A percentile compares a stretch with the other conserved stretches of the same genome.
These are phyloP conservation scores for Tetracladium setigerum DNA, from an alignment of 495 filamentous ascomycete genomes.

Conservation along the genomic window DNA sequence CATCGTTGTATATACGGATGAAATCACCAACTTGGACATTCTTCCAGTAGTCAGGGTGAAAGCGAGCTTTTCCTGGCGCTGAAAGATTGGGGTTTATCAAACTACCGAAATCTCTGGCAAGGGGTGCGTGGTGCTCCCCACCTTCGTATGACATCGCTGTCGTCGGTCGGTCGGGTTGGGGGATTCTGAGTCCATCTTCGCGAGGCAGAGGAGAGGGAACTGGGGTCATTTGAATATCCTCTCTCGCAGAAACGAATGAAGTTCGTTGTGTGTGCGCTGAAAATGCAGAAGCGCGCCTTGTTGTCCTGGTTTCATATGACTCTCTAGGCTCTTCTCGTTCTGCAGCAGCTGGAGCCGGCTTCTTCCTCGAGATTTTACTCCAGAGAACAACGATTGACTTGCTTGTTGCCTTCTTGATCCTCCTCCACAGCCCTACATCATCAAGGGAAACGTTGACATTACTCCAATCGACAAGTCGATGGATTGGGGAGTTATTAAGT, in stretches of 20 bases:
- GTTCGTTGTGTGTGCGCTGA: conserved; percentile 45
- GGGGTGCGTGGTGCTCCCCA: conserved; percentile 4
- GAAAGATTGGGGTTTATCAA: conserved; percentile 38
- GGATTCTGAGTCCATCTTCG: conserved; percentile 27
- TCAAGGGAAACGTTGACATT: conserved; percentile 93
- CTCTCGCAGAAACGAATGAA: conserved; percentile 47
- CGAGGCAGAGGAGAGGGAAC: conserved; percentile 75
- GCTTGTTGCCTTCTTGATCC: conserved; percentile 83
- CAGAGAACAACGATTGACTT: conserved; percentile 52
- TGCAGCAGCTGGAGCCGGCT: conserved; percentile 31
- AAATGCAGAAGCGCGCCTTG: conserved; percentile 52
- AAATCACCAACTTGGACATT: conserved; percentile 94
- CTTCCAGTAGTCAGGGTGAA: conserved; percentile 94
- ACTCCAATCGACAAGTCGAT: conserved; percentile 77
- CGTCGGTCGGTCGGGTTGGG: conserved; percentile 29
- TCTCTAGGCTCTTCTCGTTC: conserved; percentile 49
- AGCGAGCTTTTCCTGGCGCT: conserved; percentile 50
- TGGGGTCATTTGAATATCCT: conserved; percentile 88
- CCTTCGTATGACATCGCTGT: conserved; percentile 17
- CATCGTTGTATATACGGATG: conserved; percentile 91
- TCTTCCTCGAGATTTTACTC: conserved; percentile 41
- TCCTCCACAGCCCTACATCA: conserved; percentile 78
- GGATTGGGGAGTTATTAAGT: conserved; percentile 93
- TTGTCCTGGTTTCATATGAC: conserved; percentile 57
- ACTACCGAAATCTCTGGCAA: conserved; percentile 28